Conservation (phyloP, 441 rosid genomes). For the Kokia cookei region DNA sequence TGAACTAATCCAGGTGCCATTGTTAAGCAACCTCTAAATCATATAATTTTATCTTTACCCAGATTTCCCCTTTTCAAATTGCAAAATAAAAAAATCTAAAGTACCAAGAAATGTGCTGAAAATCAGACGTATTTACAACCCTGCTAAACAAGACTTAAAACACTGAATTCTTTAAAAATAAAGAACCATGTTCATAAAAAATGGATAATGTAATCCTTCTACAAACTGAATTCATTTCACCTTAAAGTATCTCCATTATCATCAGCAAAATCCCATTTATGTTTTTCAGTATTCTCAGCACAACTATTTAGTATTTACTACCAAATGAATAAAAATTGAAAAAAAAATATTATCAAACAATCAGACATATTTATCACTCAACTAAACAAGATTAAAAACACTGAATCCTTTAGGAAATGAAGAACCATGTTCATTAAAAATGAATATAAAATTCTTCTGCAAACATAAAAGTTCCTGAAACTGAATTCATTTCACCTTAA, state of each 20-base stretch:
- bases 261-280: neutral
- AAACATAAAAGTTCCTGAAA: neutral
- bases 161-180: neutral
- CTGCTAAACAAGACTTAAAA: neutral
- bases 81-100: neutral
- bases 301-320: neutral
- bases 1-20: neutral
- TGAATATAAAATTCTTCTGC: neutral
- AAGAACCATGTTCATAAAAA: neutral
- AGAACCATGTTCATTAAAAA: neutral
- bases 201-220: neutral
- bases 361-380: neutral
- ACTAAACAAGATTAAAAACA: neutral
- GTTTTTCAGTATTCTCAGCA: neutral
- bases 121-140: neutral
- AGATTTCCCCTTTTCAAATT: neutral
- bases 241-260: neutral
- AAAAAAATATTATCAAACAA: neutral
- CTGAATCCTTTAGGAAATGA: neutral
- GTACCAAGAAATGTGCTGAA: neutral
- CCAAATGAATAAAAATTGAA: neutral
- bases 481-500: neutral
- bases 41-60: neutral
- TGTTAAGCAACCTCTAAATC: neutral
- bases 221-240: neutral